Conservation (phyloP, 2,329 filamentous ascomycete genomes). For the Aaosphaeria arxii region DNA sequence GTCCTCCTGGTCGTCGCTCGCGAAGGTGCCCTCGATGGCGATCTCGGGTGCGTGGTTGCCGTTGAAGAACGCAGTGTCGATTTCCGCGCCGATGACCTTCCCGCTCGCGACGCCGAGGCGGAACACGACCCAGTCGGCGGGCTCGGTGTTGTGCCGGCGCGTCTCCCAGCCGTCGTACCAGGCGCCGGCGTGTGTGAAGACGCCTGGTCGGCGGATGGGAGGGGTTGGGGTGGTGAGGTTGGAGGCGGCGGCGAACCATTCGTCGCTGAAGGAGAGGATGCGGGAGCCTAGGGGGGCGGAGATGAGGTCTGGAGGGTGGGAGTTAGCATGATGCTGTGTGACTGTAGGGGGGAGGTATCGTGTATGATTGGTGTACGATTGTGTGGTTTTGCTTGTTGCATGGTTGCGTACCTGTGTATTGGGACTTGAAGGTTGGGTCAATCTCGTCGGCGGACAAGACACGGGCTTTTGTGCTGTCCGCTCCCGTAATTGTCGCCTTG, state of each 20-base stretch:
- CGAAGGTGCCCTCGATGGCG: constrained; percentile 72
- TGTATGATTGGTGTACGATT: no score
- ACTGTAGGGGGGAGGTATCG: no score
- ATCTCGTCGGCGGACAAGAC: constrained; percentile 49
- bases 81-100: constrained; percentile 69
- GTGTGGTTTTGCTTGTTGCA: not conserved
- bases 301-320: constrained; percentile 45
- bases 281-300: constrained; percentile 50
- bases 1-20: constrained; percentile 55
- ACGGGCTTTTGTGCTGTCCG: constrained; percentile 17
- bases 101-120: constrained; percentile 64
- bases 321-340: not conserved
- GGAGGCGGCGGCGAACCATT: constrained; percentile 59
- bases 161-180: constrained; percentile 68
- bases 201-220: constrained; percentile 55
- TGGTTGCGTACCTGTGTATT: constrained; percentile 46
- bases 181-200: constrained; percentile 59
- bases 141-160: constrained; percentile 56
- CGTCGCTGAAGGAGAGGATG: constrained; percentile 57
- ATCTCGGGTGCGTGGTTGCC: constrained; percentile 80
- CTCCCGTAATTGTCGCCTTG: constrained; percentile 19
- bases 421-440: constrained; percentile 53
- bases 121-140: constrained; percentile 60
- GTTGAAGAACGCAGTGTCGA: constrained; percentile 78
- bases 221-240: constrained; percentile 59